phyloP scores from a whole-genome alignment of 2,329 filamentous ascomycete genomes.

The Pseudogymnoascus sp. region DNA sequence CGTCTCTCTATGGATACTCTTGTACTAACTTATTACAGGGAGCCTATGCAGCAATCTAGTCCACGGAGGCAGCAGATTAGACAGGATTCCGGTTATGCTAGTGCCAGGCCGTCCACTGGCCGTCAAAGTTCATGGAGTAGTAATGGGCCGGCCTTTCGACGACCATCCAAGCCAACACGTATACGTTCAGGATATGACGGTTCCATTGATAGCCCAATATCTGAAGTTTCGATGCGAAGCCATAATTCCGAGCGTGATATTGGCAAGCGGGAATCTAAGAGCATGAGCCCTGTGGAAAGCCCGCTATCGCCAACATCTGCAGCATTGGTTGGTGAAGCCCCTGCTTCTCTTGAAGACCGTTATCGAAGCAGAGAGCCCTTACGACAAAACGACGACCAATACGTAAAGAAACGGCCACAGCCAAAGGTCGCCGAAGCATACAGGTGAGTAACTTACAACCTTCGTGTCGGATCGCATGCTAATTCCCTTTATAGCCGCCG shows the following conservation, averaged over 20 bases:
- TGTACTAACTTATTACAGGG: neutral
- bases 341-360: slow-evolving; percentile 5
- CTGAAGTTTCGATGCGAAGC: slow-evolving; percentile 1
- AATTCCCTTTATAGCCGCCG: slow-evolving; percentile 26
- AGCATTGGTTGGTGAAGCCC: slow-evolving; percentile 22
- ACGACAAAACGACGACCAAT: slow-evolving; percentile 27
- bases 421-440: slow-evolving; percentile 35
- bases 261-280: neutral
- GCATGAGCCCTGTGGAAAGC: slow-evolving; percentile 1
- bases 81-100: slow-evolving; percentile 27
- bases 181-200: neutral
- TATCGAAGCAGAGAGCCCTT: slow-evolving; percentile 18
- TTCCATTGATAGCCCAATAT: neutral
- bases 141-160: neutral
- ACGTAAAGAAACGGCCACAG: slow-evolving; percentile 27
- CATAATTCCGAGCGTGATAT: neutral
- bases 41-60: slow-evolving; percentile 10
- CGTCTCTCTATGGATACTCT: neutral
- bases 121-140: slow-evolving; percentile 10
- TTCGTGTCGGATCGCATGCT: neutral
- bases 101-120: slow-evolving; percentile 22
- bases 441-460: slow-evolving; percentile 23
- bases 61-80: slow-evolving; percentile 5
- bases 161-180: neutral
- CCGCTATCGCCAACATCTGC: slow-evolving; percentile 23